Evolutionary conservation across 495 filamentous ascomycete genomes (phyloP).

Genomic region (Entonaema liquescens): DNA sequence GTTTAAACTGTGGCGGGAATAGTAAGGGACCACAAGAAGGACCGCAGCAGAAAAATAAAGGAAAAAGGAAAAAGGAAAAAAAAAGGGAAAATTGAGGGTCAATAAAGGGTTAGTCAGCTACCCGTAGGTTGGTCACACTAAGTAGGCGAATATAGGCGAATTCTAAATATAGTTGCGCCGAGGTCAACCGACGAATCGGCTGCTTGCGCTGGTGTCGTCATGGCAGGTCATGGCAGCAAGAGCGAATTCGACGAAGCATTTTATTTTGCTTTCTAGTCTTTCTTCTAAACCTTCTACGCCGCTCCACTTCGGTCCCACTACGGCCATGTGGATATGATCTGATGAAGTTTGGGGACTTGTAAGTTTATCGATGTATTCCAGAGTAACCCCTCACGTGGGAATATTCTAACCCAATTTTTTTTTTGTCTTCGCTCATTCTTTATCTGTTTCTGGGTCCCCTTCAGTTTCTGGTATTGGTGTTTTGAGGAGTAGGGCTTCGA

Average conservation of each 20-base stretch:
- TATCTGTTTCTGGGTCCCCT: background rate
- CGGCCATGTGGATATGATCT: constrained; percentile 32
- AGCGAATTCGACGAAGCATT: constrained; percentile 3
- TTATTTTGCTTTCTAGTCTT: constrained; percentile 35
- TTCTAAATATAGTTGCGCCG: constrained; percentile 42
- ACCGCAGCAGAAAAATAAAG: background rate
- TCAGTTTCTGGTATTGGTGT: background rate
- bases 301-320: constrained; percentile 39
- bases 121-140: constrained; percentile 30
- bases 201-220: constrained; percentile 43
- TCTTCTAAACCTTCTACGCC: constrained; percentile 38
- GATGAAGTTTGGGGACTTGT: constrained; percentile 15
- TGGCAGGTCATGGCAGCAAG: constrained; percentile 16
- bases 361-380: constrained; percentile 13
- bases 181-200: constrained; percentile 34
- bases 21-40: constrained; percentile 3
- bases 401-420: constrained; percentile 7
- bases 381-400: constrained; percentile 25
- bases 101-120: constrained; percentile 25
- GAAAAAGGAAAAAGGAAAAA: constrained; percentile 6
- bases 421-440: background rate
- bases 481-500: background rate
- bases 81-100: background rate
- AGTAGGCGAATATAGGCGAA: background rate
- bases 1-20: constrained; percentile 11